Base-by-base conservation (phyloP, 805 yeast genomes). In the Saturnispora mendoncae region DNA sequence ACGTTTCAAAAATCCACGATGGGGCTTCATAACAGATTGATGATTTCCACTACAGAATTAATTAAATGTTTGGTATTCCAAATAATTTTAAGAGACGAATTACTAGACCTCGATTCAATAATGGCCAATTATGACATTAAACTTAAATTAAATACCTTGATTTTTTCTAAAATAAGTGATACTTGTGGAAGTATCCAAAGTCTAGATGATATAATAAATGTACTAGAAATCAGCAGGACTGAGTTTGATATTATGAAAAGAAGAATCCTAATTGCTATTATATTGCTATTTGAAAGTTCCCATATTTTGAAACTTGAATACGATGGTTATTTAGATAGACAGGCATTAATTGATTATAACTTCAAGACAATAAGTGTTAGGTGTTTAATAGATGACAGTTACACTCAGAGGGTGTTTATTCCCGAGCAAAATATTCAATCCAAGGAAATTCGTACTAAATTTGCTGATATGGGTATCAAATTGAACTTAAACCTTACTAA, bases 141-240 rank as follows among this genome's bases (percentile, higher is more conserved):
- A 17, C 19, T 21, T 8, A 15, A 20, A 27, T 14, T 39, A 3
- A 39, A 39, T 14, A 27, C 15, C 19, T 14, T 39, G 4, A 15
- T 39, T 26, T 34, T 39, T 12, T 13, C 19, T 15, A 33, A 21
- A 20, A 27, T 39, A 14, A 27, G 17, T 20, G 26, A 27, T 9
- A 29, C 42, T 39, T 39, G 42, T 39, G 42, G 42, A 21, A 39
- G 38, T 33, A 23, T 33, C 19, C 18, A 15, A n/a, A 20, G 14
- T 10, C 23, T 27, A 14, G 27, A 27, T 10, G 10, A 4, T 10
- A n/a, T 39, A 4, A 3, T 33, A 2, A 15, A 39, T 4, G 14
- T 33, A 15, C 10, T 39, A 6, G 26, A n/a, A 15, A 15, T 6
- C 14, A 28, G 25, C 27, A 26, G 38, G n/a, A n/a, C 21, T n/a